phyloP scores from a whole-genome alignment of 371 early-diverging fungal genomes.

The Rhizopus delemar region DNA sequence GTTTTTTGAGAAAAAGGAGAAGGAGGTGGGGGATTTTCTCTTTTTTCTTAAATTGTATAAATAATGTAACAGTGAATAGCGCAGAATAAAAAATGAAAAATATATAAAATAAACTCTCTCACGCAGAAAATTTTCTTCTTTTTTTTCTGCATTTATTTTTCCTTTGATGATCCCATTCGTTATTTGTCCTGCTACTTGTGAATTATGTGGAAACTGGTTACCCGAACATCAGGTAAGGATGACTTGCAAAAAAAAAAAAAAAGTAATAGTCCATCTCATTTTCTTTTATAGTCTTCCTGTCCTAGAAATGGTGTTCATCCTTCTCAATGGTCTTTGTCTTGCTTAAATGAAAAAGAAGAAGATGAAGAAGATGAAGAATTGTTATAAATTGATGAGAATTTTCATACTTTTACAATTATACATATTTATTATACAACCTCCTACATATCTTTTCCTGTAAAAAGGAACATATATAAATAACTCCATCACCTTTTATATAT shows the following conservation, averaged over 20 bases:
- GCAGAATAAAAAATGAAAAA: too few species aligned
- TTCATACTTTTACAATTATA: background rate
- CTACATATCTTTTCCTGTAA: background rate
- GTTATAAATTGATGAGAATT: background rate
- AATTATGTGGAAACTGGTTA: conserved; percentile 41
- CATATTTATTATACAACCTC: background rate
- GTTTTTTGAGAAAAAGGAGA: too few species aligned
- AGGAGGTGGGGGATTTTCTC: too few species aligned
- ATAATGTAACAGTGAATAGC: too few species aligned
- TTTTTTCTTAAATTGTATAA: too few species aligned
- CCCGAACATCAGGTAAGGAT: conserved; percentile 30
- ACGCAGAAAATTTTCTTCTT: background rate
- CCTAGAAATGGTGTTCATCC: conserved; percentile 33
- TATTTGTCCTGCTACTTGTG: conserved; percentile 35
- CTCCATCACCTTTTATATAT: background rate
- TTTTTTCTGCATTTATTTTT: conserved; percentile 8
- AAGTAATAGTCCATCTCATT: background rate
- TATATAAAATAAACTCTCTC: background rate
- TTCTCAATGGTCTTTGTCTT: conserved; percentile 25
- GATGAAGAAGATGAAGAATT: background rate
- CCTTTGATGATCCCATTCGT: conserved; percentile 13
- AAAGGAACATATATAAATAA: background rate
- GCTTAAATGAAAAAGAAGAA: background rate
- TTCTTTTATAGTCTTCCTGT: conserved; percentile 17
- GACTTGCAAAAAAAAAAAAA: background rate